Evolutionary conservation across 495 filamentous ascomycete genomes (phyloP), one percentile per base, ranked within the genome.

Genomic region (Aspergillus nidulans): DNA sequence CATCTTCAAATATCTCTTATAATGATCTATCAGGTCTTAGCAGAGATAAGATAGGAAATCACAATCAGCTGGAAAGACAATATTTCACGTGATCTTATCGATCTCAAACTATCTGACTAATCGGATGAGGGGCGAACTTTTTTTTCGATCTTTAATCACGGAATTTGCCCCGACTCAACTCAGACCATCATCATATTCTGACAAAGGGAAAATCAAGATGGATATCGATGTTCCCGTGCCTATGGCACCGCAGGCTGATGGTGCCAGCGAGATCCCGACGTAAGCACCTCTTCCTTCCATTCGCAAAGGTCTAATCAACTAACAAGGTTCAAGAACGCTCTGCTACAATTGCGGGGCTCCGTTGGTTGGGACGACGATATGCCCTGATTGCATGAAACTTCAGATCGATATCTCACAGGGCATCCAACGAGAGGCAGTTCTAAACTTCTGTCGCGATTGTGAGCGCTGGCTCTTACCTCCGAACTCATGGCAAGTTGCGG

Each of bases 271-370:
- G 26, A 30, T 32, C 34, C 55, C 55, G 3, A 57, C 55, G 55
- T 57, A 42, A 42, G 48, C 30, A 16, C 32, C 7, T n/a, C 2
- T 15, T 34, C 1, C 8, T n/a, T 20, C 1, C 19, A 15, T 25
- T 10, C 7, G 23, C 6, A 20, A 8, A 16, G 25, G 12, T 7
- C 19, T 4, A 36, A 23, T 26, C 26, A 15, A 50, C 48, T 44
- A n/a, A 42, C 42, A 43, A 15, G 23, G 23, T 20, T 57, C 7
- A 44, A 95, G 87, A 8, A 92, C 95, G 61, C 87, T 97, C 25
- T 97, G 92, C 72, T 95, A 87, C 73, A 92, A 95, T 76, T 97
- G 92, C 71, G 92, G 92, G 59, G 87, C 86, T 53, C 84, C 90
- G n/a, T 92, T 97, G 55, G 89, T 92, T 67, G 92, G 92, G 61